These are phyloP conservation scores for Apostasia shenzhenica DNA, from an alignment of 106 monocot species.

Conservation along the genomic window DNA sequence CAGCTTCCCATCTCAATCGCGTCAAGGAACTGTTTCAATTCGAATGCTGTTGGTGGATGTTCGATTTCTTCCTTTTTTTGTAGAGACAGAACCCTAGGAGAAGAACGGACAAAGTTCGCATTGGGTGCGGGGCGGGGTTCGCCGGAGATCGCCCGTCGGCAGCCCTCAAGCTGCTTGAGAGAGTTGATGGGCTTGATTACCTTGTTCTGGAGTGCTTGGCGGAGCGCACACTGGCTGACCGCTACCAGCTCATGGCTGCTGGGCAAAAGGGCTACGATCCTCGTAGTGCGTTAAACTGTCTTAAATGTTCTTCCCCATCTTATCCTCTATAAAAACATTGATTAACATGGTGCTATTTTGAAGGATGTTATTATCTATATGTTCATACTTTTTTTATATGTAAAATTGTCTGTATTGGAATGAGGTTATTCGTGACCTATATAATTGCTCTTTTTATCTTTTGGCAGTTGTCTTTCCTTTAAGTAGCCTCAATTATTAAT, in stretches of 20 bases:
- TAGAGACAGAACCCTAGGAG: slow-evolving; percentile 67
- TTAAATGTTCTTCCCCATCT: not conserved
- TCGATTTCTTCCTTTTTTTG: not conserved
- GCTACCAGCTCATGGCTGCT: slow-evolving; percentile 48
- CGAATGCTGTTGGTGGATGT: no score
- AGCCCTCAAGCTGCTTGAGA: slow-evolving; percentile 63
- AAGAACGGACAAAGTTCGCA: slow-evolving; percentile 47
- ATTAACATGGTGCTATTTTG: no score
- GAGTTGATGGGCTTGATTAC: slow-evolving; percentile 61
- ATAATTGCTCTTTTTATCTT: no score
- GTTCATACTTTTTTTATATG: not conserved
- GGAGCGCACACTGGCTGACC: slow-evolving; percentile 88
- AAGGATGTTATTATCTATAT: not conserved
- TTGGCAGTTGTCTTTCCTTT: no score
- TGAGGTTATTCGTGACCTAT: no score
- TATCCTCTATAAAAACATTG: not conserved
- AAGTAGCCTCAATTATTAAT: no score
- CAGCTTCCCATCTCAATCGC: not conserved
- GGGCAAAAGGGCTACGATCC: slow-evolving; percentile 90
- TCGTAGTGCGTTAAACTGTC: slow-evolving; percentile 28
- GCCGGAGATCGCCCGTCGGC: slow-evolving; percentile 70
- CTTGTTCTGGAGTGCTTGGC: slow-evolving; percentile 92
- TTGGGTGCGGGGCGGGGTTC: slow-evolving; percentile 95
- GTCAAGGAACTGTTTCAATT: no score
- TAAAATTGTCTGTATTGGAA: no score